Base-by-base conservation (phyloP, 345 rosid species). In the Stellera chamaejasme region DNA sequence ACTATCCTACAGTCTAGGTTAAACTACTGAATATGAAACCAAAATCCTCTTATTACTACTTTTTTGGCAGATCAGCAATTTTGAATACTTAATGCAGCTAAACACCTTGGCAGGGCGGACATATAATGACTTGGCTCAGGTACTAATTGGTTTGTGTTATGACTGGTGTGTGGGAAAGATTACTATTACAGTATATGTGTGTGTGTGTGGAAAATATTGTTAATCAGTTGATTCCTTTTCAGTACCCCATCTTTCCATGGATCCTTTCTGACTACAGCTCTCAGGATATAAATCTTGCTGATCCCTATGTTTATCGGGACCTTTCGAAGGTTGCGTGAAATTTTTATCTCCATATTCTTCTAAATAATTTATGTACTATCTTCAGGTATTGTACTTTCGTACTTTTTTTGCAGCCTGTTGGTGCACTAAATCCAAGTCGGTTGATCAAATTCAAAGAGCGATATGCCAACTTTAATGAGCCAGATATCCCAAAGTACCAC, bases 191-290 rank as follows among this genome's bases (percentile, higher is more conserved):
- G 23, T 19, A 19, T 19, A 19, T 19, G 23, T 19, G 23, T 19
- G 23, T 19, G 23, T 19, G 23, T 19, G 23, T 19, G 23, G 23
- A 43, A 26, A 52, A 6, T 42, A 4, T 10, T 42, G 23, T 25
- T 27, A 5, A 3, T 11, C 5, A 32, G 5, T 32, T 4, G 9
- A 32, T 28, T 53, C 36, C 27, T 44, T 10, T 79, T 78, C 90
- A 93, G 99, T 93, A 93, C 79, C 99, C 96, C 58, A 96, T 93
- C 71, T 93, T 93, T 66, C 99, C 99, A 26, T 93, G 97, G 99
- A 75, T 93, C 67, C 87, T 90, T 50, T 80, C 96, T 61, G 85
- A 93, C 71, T 81, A 87, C 75, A 73, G 62, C 67, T 90, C 99
- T 43, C 74, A 79, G 71, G 76, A 41, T 68, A 61, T 93, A 71